Evolutionary conservation across 306 rosid genomes (phyloP).

Genomic region (Glycine tomentella): DNA sequence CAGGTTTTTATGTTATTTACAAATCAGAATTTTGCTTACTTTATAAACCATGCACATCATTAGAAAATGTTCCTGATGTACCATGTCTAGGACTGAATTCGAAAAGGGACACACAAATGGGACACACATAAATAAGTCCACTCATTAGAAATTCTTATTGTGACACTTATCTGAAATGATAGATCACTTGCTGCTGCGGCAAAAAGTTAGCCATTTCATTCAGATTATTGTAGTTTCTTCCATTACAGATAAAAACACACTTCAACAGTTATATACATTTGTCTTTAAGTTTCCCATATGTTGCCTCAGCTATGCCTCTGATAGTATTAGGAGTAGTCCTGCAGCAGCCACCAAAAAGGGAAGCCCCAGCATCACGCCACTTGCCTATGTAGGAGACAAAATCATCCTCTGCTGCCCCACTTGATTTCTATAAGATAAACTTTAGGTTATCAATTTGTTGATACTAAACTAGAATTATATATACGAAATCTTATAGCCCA

Average conservation of each 20-base stretch:
- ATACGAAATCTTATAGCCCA: not conserved
- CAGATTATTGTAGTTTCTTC: constrained; percentile 22
- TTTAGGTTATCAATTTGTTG: constrained; percentile 9
- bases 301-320: constrained; percentile 67
- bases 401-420: constrained; percentile 63
- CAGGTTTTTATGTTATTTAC: not conserved
- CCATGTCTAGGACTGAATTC: not conserved
- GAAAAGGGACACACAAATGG: not conserved
- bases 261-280: constrained; percentile 33
- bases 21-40: not conserved
- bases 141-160: not conserved
- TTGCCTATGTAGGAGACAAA: constrained; percentile 73
- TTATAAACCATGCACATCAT: not conserved
- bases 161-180: no score
- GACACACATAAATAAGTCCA: not conserved
- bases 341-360: constrained; percentile 93
- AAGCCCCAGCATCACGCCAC: constrained; percentile 88
- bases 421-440: constrained; percentile 60
- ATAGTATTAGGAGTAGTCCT: constrained; percentile 88
- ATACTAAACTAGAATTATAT: not conserved
- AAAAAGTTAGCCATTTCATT: constrained; percentile 6
- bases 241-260: constrained; percentile 6
- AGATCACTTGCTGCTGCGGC: no score
- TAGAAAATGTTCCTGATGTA: not conserved
- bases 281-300: constrained; percentile 46